These are phyloP conservation scores for Carex kokanica DNA, from an alignment of 176 grass and related monocot species.

Conservation along the genomic window DNA sequence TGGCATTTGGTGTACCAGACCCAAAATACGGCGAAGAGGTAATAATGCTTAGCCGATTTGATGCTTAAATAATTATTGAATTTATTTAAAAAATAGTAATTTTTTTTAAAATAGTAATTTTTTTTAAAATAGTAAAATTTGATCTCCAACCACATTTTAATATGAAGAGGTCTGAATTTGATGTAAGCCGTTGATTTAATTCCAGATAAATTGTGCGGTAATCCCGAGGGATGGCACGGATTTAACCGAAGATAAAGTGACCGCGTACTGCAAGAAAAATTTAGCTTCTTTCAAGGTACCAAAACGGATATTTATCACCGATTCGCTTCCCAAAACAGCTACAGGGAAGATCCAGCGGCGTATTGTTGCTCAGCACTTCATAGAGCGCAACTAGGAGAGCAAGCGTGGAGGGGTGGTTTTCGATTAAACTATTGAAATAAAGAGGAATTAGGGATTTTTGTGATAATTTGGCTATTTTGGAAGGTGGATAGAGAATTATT, in stretches of 20 bases:
- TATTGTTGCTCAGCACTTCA: conserved; percentile 71
- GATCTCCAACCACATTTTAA: no score
- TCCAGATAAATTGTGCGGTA: conserved; percentile 91
- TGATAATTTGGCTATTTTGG: neutral
- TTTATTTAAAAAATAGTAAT: no score
- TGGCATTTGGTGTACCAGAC: conserved; percentile 84
- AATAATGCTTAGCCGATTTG: neutral
- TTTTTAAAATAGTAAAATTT: no score
- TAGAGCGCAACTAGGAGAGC: neutral
- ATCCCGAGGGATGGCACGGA: conserved; percentile 33
- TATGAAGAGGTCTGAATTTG: no score
- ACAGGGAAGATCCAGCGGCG: conserved; percentile 93
- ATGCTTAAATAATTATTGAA: neutral
- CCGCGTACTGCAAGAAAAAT: conserved; percentile 57
- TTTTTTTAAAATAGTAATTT: no score
- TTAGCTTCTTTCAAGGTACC: conserved; percentile 87
- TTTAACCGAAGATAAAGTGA: conserved; percentile 48
- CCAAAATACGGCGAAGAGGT: conserved; percentile 85
- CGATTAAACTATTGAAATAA: neutral
- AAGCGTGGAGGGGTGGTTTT: neutral
- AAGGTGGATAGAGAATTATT: neutral
- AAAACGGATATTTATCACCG: conserved; percentile 79
- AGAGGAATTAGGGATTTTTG: neutral
- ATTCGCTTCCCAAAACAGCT: conserved; percentile 84
- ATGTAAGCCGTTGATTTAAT: neutral